phyloP scores from a whole-genome alignment of 768 basidiomycete genomes.

The Coprinellus aureogranulatus region DNA sequence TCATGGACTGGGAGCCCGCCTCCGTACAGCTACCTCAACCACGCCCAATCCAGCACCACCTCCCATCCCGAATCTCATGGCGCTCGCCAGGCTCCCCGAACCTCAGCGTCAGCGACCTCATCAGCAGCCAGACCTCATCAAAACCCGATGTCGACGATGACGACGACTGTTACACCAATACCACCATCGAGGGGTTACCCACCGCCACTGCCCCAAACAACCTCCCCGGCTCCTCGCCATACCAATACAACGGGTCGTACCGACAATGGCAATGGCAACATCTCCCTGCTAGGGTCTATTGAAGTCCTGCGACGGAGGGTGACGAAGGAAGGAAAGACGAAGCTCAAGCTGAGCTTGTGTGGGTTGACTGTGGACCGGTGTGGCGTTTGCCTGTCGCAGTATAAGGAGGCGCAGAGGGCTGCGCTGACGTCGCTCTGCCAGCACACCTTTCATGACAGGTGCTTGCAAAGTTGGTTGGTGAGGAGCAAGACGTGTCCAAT shows the following conservation, averaged over 20 bases:
- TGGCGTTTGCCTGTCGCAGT: constrained; percentile 71
- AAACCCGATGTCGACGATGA: neutral
- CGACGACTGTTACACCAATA: neutral
- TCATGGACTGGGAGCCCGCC: constrained; percentile 31
- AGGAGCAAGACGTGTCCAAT: constrained; percentile 63
- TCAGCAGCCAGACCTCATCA: neutral
- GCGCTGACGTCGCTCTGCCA: constrained; percentile 56
- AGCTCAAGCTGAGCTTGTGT: constrained; percentile 65
- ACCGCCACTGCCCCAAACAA: neutral
- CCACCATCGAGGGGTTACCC: neutral
- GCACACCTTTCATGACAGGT: constrained; percentile 67
- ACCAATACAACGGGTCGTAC: neutral
- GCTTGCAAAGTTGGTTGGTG: constrained; percentile 61
- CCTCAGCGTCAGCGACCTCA: neutral
- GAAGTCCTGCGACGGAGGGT: constrained; percentile 58
- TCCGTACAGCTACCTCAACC: constrained; percentile 1
- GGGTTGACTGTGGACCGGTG: constrained; percentile 68
- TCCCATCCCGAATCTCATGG: constrained; percentile 10
- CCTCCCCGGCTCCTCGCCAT: neutral
- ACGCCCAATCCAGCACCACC: neutral
- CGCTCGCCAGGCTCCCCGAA: constrained; percentile 11
- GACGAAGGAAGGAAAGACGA: constrained; percentile 63
- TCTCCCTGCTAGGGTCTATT: constrained; percentile 42
- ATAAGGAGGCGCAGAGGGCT: constrained; percentile 56
- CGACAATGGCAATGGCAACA: constrained; percentile 18